Conservation (phyloP, 1,139 yeast genomes). For the Blastobotrys raffinosifermentans region DNA sequence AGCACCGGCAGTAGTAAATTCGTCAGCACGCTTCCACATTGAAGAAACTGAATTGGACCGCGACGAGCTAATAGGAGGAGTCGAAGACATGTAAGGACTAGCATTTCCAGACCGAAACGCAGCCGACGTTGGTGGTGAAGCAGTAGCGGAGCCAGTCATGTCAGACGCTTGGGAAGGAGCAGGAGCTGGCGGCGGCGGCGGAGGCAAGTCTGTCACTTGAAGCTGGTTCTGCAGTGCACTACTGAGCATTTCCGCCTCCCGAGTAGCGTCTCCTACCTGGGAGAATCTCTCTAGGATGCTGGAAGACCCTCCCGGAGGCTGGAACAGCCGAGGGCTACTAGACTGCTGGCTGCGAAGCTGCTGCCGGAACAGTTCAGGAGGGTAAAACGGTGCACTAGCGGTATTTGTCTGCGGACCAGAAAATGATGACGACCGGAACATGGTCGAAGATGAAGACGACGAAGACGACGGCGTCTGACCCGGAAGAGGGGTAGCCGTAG, state of each 20-base stretch:
- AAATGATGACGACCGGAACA: background rate
- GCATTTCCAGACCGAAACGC: constrained; percentile 7
- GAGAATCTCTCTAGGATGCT: constrained; percentile 45
- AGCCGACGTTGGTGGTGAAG: constrained; percentile 6
- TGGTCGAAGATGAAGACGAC: too few species aligned
- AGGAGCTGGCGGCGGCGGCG: constrained; percentile 4
- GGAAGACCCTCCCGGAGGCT: constrained; percentile 8
- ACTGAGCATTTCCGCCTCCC: constrained; percentile 67
- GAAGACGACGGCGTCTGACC: too few species aligned
- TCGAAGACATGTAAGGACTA: constrained; percentile 22
- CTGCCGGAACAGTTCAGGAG: constrained; percentile 1
- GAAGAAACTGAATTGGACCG: constrained; percentile 22
- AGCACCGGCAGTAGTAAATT: too few species aligned
- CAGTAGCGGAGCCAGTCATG: constrained; percentile 15
- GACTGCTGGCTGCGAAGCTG: constrained; percentile 2
- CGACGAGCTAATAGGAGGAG: constrained; percentile 15
- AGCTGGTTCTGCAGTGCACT: constrained; percentile 26
- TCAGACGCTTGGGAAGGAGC: constrained; percentile 8
- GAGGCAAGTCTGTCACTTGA: background rate
- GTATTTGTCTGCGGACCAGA: constrained; percentile 1
- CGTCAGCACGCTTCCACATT: constrained; percentile 14
- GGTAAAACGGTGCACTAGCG: background rate
- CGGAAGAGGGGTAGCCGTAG: too few species aligned
- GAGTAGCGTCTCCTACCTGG: constrained; percentile 72
- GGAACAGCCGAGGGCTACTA: constrained; percentile 6